phyloP scores from a whole-genome alignment of 805 yeast species.

The Cyberlindnera mrakii region DNA sequence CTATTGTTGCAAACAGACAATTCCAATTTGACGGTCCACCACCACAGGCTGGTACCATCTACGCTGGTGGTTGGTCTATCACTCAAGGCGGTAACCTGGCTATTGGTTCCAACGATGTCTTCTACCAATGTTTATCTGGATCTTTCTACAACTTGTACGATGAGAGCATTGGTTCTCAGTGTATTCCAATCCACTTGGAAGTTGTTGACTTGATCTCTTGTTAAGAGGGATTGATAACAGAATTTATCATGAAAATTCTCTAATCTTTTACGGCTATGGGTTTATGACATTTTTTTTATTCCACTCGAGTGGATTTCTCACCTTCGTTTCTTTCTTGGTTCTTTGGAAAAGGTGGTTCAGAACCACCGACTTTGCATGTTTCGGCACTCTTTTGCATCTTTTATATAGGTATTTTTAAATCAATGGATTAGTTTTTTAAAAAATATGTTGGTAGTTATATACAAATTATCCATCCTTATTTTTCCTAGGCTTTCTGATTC shows the following conservation, averaged over 20 bases:
- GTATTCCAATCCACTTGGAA: conserved; percentile 55
- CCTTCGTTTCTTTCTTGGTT: not conserved
- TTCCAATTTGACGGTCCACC: conserved; percentile 85
- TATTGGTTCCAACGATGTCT: conserved; percentile 51
- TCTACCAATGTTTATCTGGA: conserved; percentile 74
- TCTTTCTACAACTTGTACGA: conserved; percentile 76
- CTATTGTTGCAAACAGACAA: conserved; percentile 78
- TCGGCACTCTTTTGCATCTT: not conserved
- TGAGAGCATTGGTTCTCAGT: conserved; percentile 52
- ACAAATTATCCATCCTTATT: too few species aligned
- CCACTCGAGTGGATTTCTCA: not conserved
- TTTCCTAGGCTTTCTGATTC: too few species aligned
- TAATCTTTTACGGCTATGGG: too few species aligned
- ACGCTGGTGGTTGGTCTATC: conserved; percentile 62
- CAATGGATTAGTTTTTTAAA: not conserved
- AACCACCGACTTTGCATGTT: not conserved
- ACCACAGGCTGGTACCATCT: conserved; percentile 74
- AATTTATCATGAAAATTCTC: not conserved
- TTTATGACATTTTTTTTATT: not conserved
- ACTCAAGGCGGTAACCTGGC: conserved; percentile 55
- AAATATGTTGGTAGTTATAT: not conserved
- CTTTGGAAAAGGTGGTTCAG: not conserved
- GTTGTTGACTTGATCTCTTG: conserved; percentile 55
- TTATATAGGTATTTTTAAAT: not conserved
- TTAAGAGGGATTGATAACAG: conserved; percentile 15